Percentiles rank a stretch among this genome's conserved stretches.
These are phyloP conservation scores for Cadophora luteo-olivacea DNA, from an alignment of 2,329 filamentous ascomycete genomes.

Conservation along the genomic window DNA sequence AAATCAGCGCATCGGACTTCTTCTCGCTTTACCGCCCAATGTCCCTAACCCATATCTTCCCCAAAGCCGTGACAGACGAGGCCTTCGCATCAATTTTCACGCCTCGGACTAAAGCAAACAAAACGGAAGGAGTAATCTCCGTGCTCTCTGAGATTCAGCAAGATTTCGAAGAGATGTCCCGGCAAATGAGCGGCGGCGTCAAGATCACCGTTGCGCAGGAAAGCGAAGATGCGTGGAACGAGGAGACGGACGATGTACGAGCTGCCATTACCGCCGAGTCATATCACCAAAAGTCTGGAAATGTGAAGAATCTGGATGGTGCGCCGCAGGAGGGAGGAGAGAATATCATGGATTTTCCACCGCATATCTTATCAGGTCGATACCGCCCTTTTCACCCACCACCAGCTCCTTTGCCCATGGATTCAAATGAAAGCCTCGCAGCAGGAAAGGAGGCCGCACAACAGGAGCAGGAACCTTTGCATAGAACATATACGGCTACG, in stretches of 20 bases:
- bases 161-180: slow-evolving; percentile 51
- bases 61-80: slow-evolving; percentile 71
- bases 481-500: slow-evolving; percentile 67
- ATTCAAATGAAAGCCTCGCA: slow-evolving; percentile 45
- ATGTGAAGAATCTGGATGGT: slow-evolving; percentile 59
- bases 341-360: slow-evolving; percentile 63
- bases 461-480: slow-evolving; percentile 51
- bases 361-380: slow-evolving; percentile 69
- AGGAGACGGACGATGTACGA: slow-evolving; percentile 46
- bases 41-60: slow-evolving; percentile 83
- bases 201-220: slow-evolving; percentile 32
- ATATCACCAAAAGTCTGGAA: slow-evolving; percentile 50
- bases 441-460: slow-evolving; percentile 47
- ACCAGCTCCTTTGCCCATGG: slow-evolving; percentile 74
- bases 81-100: slow-evolving; percentile 87
- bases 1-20: slow-evolving; percentile 87
- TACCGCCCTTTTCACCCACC: slow-evolving; percentile 86
- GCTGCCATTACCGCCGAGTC: slow-evolving; percentile 52
- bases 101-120: slow-evolving; percentile 55
- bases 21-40: slow-evolving; percentile 96
- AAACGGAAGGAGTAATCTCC: slow-evolving; percentile 66
- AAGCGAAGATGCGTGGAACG: slow-evolving; percentile 36
- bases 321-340: slow-evolving; percentile 20
- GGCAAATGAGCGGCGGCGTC: slow-evolving; percentile 59
- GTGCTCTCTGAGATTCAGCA: slow-evolving; percentile 49